phyloP scores from a whole-genome alignment of 768 basidiomycete species.

The Hemileccinum rubropunctum region DNA sequence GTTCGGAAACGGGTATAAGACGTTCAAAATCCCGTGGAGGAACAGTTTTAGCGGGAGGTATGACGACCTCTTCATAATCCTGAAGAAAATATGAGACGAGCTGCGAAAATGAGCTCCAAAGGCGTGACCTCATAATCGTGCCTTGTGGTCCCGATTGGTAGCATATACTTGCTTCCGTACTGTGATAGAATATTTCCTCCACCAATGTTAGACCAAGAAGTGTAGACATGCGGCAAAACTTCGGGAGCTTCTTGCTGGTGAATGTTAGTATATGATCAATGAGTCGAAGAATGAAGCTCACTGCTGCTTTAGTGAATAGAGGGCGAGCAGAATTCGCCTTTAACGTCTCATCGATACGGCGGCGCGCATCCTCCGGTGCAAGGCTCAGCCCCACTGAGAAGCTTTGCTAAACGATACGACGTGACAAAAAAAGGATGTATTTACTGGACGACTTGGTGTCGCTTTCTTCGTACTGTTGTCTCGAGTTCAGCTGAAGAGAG shows the following conservation, averaged over 20 bases:
- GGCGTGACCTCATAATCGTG: constrained; percentile 59
- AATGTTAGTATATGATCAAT: constrained; percentile 5
- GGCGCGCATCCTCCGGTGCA: constrained; percentile 47
- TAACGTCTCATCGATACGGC: constrained; percentile 60
- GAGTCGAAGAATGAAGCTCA: constrained; percentile 28
- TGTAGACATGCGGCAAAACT: constrained; percentile 85
- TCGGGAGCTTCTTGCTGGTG: constrained; percentile 53
- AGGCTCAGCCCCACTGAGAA: constrained; percentile 28
- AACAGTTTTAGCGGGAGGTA: constrained; percentile 80
- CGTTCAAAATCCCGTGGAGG: constrained; percentile 73
- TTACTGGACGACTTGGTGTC: constrained; percentile 7
- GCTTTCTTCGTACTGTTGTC: neutral
- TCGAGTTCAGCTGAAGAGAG: constrained; percentile 4
- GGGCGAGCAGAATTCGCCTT: constrained; percentile 63
- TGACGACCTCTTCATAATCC: constrained; percentile 86
- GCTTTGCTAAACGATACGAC: neutral
- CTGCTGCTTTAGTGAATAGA: constrained; percentile 55
- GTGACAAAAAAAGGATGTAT: neutral
- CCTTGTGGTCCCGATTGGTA: constrained; percentile 82
- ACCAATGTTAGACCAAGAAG: constrained; percentile 54
- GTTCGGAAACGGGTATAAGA: constrained; percentile 64
- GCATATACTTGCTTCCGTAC: constrained; percentile 70
- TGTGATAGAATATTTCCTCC: constrained; percentile 64
- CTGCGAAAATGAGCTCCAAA: neutral
- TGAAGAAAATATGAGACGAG: constrained; percentile 30